phyloP scores from a whole-genome alignment of 768 basidiomycete species.

The Tremella mesenterica region DNA sequence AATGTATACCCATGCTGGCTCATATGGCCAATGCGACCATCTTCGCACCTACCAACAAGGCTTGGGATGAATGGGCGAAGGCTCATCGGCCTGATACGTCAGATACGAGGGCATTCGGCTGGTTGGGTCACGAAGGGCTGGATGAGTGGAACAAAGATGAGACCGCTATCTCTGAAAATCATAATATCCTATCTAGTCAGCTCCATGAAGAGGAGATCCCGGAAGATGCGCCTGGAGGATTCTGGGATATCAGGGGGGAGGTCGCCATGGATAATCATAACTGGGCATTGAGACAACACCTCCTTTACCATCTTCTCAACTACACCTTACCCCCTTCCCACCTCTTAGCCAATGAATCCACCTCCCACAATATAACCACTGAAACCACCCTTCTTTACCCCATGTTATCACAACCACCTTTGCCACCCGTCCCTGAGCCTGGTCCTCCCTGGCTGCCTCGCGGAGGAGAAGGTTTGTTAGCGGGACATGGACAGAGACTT shows the following conservation, averaged over 20 bases:
- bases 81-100: slow-evolving; percentile 10
- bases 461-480: slow-evolving; percentile 66
- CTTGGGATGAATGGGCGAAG: slow-evolving; percentile 46
- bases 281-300: slow-evolving; percentile 76
- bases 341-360: slow-evolving; percentile 45
- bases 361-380: slow-evolving; percentile 36
- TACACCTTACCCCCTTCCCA: slow-evolving; percentile 52
- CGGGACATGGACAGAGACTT: slow-evolving; percentile 70
- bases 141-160: slow-evolving; percentile 29
- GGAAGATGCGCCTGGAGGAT: background rate
- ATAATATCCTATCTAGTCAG: too few relatives aligned
- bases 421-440: slow-evolving; percentile 62
- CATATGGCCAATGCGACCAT: slow-evolving; percentile 71
- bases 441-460: slow-evolving; percentile 76
- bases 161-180: background rate
- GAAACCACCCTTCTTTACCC: slow-evolving; percentile 44
- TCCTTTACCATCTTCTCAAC: slow-evolving; percentile 91
- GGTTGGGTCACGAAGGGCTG: slow-evolving; percentile 22
- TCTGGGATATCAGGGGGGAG: too few relatives aligned
- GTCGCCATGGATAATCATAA: slow-evolving; percentile 30
- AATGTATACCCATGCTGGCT: slow-evolving; percentile 85
- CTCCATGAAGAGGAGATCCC: slow-evolving; percentile 44
- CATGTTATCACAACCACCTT: slow-evolving; percentile 49
- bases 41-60: slow-evolving; percentile 93
- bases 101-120: background rate